Conservation (phyloP, 164 flowering plant genomes). For the Nymphaea colorata region DNA sequence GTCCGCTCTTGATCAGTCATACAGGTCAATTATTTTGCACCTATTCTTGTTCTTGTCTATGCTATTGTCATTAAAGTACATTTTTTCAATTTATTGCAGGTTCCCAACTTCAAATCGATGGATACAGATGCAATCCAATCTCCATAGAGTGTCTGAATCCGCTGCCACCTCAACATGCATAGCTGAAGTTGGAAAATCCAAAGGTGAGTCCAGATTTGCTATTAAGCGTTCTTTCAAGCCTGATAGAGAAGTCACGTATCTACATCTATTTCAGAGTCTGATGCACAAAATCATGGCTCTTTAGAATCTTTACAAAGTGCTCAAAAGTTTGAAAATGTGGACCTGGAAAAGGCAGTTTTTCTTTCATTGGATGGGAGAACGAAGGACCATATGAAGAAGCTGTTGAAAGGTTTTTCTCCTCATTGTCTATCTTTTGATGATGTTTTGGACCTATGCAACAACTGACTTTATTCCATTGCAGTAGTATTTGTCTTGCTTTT, state of each 20-base stretch:
- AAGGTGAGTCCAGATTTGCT: slow-evolving; percentile 30
- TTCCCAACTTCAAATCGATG: slow-evolving; percentile 95
- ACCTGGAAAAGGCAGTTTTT: slow-evolving; percentile 35
- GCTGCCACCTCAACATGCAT: slow-evolving; percentile 38
- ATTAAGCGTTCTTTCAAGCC: slow-evolving; percentile 60
- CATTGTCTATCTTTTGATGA: too few species aligned
- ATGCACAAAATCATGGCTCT: slow-evolving; percentile 18
- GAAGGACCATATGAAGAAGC: slow-evolving; percentile 93
- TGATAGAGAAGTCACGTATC: slow-evolving; percentile 43
- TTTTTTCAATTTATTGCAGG: slow-evolving; percentile 30
- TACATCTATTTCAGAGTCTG: slow-evolving; percentile 26
- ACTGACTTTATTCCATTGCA: too few species aligned
- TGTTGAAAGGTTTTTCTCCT: slow-evolving; percentile 60
- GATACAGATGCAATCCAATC: slow-evolving; percentile 98
- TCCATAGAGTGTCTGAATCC: slow-evolving; percentile 87
- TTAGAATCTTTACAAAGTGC: slow-evolving; percentile 25
- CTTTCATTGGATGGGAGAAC: slow-evolving; percentile 93
- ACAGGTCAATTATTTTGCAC: slow-evolving; percentile 37
- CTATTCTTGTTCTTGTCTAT: not conserved
- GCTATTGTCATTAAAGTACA: slow-evolving; percentile 1
- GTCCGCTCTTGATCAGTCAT: slow-evolving; percentile 96
- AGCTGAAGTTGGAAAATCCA: slow-evolving; percentile 23
- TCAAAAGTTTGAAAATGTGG: slow-evolving; percentile 32
- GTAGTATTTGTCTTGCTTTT: too few species aligned
- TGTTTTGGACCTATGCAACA: too few species aligned